phyloP scores from a whole-genome alignment of 1,284 basidiomycete genomes.

The Trichosporon ovoides region DNA sequence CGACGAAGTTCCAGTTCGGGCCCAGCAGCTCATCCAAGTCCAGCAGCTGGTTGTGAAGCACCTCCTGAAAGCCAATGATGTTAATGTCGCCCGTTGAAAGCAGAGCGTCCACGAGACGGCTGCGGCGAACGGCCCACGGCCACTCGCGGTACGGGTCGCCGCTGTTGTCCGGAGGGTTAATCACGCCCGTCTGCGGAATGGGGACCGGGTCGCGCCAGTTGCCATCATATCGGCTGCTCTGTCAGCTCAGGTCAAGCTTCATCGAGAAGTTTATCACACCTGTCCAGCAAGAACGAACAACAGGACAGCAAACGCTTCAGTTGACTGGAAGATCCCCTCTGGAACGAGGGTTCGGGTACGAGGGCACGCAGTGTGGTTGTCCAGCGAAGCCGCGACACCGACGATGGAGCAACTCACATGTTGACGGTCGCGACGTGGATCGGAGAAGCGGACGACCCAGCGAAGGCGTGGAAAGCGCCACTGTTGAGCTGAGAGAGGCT shows the following conservation, averaged over 20 bases:
- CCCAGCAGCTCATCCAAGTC: constrained; percentile 59
- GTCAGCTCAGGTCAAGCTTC: not conserved
- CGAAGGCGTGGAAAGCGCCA: not conserved
- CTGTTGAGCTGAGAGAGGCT: not conserved
- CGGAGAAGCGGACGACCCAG: not conserved
- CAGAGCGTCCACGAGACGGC: constrained; percentile 35
- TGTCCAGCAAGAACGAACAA: no score
- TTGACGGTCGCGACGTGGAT: constrained; percentile 40
- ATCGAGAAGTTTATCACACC: no score
- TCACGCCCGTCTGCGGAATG: constrained; percentile 27
- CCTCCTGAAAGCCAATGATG: constrained; percentile 55
- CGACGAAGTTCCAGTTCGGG: constrained; percentile 55
- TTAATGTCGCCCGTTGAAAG: constrained; percentile 33
- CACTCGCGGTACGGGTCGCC: constrained; percentile 26
- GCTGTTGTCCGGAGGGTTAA: constrained; percentile 15
- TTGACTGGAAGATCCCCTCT: no score
- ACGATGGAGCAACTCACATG: constrained; percentile 28
- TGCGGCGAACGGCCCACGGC: constrained; percentile 41
- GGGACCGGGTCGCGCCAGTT: constrained; percentile 25
- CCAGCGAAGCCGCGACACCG: not conserved
- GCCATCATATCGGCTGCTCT: constrained; percentile 31
- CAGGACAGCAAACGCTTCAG: no score
- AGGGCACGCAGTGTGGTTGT: no score
- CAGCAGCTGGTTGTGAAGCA: constrained; percentile 57
- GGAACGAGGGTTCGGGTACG: no score